Conservation (phyloP, 208 protist genomes). For the Lotmaria passim region DNA sequence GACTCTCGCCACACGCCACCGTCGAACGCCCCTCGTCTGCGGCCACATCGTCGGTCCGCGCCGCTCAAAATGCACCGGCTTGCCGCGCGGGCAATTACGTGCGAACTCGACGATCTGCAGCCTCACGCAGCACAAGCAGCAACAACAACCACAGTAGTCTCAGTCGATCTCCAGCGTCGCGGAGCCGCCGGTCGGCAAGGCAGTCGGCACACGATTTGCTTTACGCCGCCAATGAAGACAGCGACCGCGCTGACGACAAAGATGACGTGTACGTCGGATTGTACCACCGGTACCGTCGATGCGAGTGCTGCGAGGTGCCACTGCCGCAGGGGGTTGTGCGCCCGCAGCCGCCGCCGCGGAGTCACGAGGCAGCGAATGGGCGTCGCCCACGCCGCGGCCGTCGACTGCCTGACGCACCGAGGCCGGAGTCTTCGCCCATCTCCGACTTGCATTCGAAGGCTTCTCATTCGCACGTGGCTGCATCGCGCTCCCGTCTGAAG, state of each 20-base stretch:
- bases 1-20: neutral
- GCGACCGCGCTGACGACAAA: neutral
- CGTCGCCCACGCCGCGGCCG: neutral
- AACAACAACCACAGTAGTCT: too few species aligned
- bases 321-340: neutral
- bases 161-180: neutral
- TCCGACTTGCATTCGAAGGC: neutral
- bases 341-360: slow-evolving; percentile 12
- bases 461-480: too few species aligned
- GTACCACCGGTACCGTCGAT: slow-evolving; percentile 2
- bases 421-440: neutral
- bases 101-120: neutral
- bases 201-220: neutral
- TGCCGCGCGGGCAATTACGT: neutral
- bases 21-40: neutral
- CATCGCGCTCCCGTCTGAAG: too few species aligned
- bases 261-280: neutral
- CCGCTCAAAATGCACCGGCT: neutral
- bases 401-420: neutral
- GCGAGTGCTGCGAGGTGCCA: slow-evolving; percentile 15
- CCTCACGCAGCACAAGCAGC: neutral
- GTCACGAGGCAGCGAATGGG: neutral
- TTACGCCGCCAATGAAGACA: neutral
- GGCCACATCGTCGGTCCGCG: too few species aligned
- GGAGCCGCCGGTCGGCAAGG: neutral